phyloP scores from a whole-genome alignment of 345 rosid species.

The Dipteronia sinensis region DNA sequence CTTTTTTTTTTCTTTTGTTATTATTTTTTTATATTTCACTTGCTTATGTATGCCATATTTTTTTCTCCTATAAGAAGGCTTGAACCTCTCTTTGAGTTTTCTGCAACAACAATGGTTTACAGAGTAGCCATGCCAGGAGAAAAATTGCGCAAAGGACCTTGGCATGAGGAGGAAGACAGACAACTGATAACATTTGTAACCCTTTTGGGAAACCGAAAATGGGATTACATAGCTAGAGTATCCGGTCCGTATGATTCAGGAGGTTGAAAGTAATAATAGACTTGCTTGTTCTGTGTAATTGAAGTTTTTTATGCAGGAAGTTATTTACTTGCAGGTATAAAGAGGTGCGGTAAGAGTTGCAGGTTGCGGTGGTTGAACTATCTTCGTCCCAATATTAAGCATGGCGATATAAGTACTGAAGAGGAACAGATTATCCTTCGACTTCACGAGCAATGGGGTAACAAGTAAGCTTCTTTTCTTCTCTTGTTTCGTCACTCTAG shows the following conservation, averaged over 20 bases:
- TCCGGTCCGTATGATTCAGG: constrained; percentile 37
- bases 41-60: constrained; percentile 23
- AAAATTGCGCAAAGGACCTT: constrained; percentile 54
- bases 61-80: constrained; percentile 21
- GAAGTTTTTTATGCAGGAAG: not conserved
- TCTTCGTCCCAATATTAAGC: constrained; percentile 61
- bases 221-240: constrained; percentile 66
- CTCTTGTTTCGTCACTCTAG: not conserved
- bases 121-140: constrained; percentile 37
- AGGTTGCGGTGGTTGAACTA: constrained; percentile 78
- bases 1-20: constrained; percentile 1
- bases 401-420: constrained; percentile 51
- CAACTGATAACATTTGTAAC: constrained; percentile 42
- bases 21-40: not conserved
- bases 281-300: not conserved
- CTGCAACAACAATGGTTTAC: constrained; percentile 21
- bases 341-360: constrained; percentile 78
- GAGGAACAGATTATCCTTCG: constrained; percentile 58
- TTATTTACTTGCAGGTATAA: constrained; percentile 44
- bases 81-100: not conserved
- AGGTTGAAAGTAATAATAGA: not conserved
- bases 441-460: constrained; percentile 69
- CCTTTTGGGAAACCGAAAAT: constrained; percentile 58
- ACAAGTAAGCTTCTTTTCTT: constrained; percentile 51
- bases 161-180: constrained; percentile 70